Percentiles rank a stretch among this genome's conserved stretches.
These are phyloP conservation scores for Metrosideros polymorpha DNA, from an alignment of 441 rosid species.

Conservation along the genomic window DNA sequence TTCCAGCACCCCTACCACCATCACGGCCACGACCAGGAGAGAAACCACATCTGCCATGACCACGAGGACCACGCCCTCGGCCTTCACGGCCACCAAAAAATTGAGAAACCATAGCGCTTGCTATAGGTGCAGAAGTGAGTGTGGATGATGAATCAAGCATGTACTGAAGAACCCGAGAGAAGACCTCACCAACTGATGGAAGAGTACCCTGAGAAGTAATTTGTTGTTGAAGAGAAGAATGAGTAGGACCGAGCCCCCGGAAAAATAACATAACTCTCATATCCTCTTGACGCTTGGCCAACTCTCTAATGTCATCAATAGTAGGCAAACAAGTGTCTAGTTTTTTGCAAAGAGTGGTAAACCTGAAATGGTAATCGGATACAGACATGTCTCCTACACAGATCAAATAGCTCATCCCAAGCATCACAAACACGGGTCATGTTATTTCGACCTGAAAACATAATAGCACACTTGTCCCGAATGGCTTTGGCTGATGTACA, in stretches of 20 bases:
- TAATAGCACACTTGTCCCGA: neutral
- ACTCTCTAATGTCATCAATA: neutral
- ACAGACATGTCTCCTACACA: neutral
- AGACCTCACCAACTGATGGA: neutral
- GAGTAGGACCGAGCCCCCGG: neutral
- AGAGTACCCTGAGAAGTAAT: neutral
- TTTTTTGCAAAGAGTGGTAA: neutral
- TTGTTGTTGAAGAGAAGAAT: rapidly evolving
- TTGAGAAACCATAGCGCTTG: neutral
- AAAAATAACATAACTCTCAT: neutral
- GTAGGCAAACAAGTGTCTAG: neutral
- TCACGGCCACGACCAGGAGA: neutral
- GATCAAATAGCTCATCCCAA: neutral
- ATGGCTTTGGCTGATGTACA: neutral
- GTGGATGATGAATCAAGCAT: neutral
- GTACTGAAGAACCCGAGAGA: neutral
- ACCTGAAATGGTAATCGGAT: neutral
- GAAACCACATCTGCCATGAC: neutral
- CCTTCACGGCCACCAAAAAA: neutral
- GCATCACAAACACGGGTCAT: neutral
- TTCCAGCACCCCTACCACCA: neutral
- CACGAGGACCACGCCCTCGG: neutral
- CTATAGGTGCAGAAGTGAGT: neutral
- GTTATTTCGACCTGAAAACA: neutral
- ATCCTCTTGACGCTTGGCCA: neutral